Conservation (phyloP, 176 grass and related monocot genomes). For the Dendrocalamus sinicus region DNA sequence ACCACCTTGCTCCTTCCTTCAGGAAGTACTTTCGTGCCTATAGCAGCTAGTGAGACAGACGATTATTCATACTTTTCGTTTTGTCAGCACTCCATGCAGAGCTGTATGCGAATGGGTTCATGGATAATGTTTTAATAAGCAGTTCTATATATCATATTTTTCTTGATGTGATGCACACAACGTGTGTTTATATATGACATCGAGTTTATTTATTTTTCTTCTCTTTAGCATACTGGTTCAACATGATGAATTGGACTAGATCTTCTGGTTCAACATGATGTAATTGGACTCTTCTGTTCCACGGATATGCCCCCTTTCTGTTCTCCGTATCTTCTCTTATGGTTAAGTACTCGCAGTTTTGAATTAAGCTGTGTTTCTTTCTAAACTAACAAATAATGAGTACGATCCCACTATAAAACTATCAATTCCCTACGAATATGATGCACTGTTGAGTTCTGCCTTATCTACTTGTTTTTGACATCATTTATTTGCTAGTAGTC, state of each 20-base stretch:
- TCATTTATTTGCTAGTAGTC: constrained; percentile 16
- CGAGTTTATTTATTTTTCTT: constrained; percentile 1
- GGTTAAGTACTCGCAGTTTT: neutral
- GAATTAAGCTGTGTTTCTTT: constrained; percentile 27
- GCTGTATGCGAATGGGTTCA: neutral
- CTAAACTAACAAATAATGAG: neutral
- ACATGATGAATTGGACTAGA: no score
- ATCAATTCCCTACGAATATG: neutral
- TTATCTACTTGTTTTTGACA: neutral
- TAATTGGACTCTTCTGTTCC: constrained; percentile 1
- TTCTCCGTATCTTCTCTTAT: constrained; percentile 19
- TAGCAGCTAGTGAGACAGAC: neutral
- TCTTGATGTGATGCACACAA: neutral
- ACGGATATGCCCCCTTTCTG: neutral
- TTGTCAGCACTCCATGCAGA: neutral
- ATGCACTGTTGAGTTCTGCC: neutral
- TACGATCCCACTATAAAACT: neutral
- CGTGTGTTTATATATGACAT: neutral
- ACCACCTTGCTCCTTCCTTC: neutral
- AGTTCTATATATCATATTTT: neutral
- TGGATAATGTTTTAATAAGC: neutral
- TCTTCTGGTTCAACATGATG: neutral
- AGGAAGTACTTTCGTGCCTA: neutral
- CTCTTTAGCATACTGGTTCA: neutral
- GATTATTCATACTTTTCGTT: neutral